Evolutionary conservation across 129 eudicot species (phyloP).

Genomic region (Logfia minima): DNA sequence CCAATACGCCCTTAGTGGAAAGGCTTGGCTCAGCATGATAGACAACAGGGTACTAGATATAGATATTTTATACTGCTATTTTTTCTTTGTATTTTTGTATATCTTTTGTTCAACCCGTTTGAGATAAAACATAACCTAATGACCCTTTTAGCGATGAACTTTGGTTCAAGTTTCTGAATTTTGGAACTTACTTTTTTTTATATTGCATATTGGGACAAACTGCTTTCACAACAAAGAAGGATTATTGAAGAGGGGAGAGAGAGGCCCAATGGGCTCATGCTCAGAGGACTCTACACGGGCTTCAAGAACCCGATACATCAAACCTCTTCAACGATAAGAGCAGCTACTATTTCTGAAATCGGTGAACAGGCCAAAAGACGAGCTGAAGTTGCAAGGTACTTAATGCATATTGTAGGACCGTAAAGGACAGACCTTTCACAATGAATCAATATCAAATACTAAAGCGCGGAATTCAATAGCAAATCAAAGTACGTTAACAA

Average conservation of each 20-base stretch:
- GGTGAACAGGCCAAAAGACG: conserved; percentile 78
- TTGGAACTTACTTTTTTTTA: background rate
- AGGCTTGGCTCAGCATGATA: conserved; percentile 57
- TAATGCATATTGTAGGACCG: too few relatives aligned
- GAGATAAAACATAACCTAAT: background rate
- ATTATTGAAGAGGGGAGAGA: conserved; percentile 71
- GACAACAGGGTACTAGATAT: too few relatives aligned
- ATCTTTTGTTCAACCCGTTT: too few relatives aligned
- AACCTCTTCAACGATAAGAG: conserved; percentile 42
- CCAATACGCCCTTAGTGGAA: conserved; percentile 83
- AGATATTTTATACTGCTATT: too few relatives aligned
- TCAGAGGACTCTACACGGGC: conserved; percentile 86
- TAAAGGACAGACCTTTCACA: too few relatives aligned
- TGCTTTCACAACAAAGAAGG: conserved; percentile 83
- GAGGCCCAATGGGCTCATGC: too few relatives aligned
- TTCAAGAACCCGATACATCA: conserved; percentile 47
- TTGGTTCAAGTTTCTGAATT: background rate
- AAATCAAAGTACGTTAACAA: too few relatives aligned
- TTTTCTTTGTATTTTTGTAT: too few relatives aligned
- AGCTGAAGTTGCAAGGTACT: conserved; percentile 80
- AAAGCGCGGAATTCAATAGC: too few relatives aligned
- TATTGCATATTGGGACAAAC: conserved; percentile 36
- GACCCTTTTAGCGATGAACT: background rate
- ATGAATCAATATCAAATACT: too few relatives aligned
- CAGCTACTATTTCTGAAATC: conserved; percentile 60